phyloP scores from a whole-genome alignment of 1,139 yeast genomes.

The Pichia sp. region DNA sequence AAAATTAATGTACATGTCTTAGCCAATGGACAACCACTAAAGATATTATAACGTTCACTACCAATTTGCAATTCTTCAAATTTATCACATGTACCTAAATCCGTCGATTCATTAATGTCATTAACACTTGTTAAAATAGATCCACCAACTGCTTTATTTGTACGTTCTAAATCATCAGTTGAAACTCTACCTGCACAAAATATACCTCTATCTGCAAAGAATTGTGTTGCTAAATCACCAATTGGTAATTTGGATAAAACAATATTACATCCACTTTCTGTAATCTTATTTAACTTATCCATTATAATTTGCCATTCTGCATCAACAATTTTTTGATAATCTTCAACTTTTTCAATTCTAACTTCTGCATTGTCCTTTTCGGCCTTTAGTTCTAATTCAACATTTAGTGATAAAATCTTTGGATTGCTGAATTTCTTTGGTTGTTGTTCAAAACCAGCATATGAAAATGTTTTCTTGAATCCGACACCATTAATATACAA shows the following conservation, averaged over 20 bases:
- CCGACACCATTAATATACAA: constrained; percentile 90
- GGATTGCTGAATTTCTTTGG: constrained; percentile 81
- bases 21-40: constrained; percentile 87
- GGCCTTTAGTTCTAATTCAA: constrained; percentile 93
- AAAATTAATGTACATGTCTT: constrained; percentile 88
- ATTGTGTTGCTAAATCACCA: constrained; percentile 97
- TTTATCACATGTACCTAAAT: constrained; percentile 76
- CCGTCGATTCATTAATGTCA: constrained; percentile 53
- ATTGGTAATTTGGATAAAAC: constrained; percentile 92
- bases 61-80: constrained; percentile 97
- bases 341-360: constrained; percentile 86
- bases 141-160: constrained; percentile 92
- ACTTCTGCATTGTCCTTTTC: constrained; percentile 99
- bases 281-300: constrained; percentile 77
- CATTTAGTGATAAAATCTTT: constrained; percentile 76
- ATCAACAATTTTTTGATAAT: constrained; percentile 93
- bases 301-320: constrained; percentile 97
- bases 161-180: constrained; percentile 85
- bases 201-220: constrained; percentile 89
- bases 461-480: constrained; percentile 91
- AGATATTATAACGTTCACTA: constrained; percentile 86
- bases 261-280: constrained; percentile 81
- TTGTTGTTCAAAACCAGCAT: constrained; percentile 98
- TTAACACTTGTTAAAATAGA: constrained; percentile 81
- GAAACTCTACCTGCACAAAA: constrained; percentile 98